Percentiles rank a stretch among this genome's conserved stretches.
Evolutionary conservation across 768 basidiomycete species (phyloP).

Genomic region (Gloeostereum incarnatum): DNA sequence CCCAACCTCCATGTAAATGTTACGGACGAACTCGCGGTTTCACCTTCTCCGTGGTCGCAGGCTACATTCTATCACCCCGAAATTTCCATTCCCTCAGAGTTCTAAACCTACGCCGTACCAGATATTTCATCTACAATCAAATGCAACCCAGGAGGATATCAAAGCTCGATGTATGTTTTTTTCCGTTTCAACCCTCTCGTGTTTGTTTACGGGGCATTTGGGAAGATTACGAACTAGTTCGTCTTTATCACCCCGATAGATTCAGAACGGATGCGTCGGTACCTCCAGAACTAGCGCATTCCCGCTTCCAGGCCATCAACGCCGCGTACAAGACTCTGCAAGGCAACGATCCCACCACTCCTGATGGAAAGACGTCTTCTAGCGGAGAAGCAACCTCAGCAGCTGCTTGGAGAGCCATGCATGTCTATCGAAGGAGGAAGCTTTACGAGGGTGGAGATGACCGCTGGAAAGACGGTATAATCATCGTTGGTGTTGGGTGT

Average conservation of each 20-base stretch:
- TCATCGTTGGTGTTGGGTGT: slow-evolving; percentile 43
- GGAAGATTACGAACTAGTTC: slow-evolving; percentile 71
- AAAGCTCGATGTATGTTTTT: slow-evolving; percentile 54
- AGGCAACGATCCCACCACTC: slow-evolving; percentile 25
- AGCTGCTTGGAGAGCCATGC: slow-evolving; percentile 32
- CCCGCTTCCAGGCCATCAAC: slow-evolving; percentile 61
- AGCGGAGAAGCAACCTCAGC: slow-evolving; percentile 14
- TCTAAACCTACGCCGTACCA: slow-evolving; percentile 55
- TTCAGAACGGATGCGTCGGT: slow-evolving; percentile 24
- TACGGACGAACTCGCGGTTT: too few species aligned
- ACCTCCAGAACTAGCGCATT: slow-evolving; percentile 42
- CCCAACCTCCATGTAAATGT: too few species aligned
- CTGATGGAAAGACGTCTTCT: slow-evolving; percentile 10
- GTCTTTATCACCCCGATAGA: slow-evolving; percentile 74
- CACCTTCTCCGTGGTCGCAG: too few species aligned
- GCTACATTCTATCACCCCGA: too few species aligned
- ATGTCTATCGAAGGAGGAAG: slow-evolving; percentile 20
- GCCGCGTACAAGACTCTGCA: slow-evolving; percentile 59
- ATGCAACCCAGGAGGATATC: slow-evolving; percentile 50
- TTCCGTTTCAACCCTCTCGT: background rate
- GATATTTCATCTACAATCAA: slow-evolving; percentile 56
- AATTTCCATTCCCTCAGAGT: slow-evolving; percentile 46
- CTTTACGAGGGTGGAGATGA: slow-evolving; percentile 53
- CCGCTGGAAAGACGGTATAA: slow-evolving; percentile 55
- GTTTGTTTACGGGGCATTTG: background rate